Evolutionary conservation across 352 stramenopile genomes (phyloP), one percentile per base, ranked within the genome.

Genomic region (Bremia lactucae): DNA sequence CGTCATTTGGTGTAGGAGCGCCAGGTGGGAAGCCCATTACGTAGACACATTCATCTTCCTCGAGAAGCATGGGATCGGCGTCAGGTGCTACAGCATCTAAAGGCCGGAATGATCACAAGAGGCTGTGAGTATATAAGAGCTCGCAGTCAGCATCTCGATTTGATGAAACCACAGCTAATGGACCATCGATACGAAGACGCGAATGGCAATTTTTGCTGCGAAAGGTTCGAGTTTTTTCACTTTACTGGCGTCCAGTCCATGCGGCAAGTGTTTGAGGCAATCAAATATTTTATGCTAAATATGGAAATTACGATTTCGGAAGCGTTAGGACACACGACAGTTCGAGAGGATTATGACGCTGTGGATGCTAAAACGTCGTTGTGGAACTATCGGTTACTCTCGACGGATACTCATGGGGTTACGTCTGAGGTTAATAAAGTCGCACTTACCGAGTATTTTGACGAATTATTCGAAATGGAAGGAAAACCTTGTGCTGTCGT

Each of bases 301-400:
- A 68, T 81, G 55, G 66, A 84, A 41, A 81, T 80, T 37, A 68
- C 46, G 3, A 68, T 84, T 14, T 73, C 66, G 2, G 67, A 77
- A 38, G 36, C 55, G 10, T 35, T 83, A 6, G 67, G 67, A 7
- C 46, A 79, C 29, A 55, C 69, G 6, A 78, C 67, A 18, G 31
- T 81, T 9, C 59, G 63, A 0, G 68, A 83, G 42, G 65, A 81
- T 39, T 62, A 73, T 23, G 62, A 75, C 19, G 56, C 25, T 9
- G 26, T 52, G n/a, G 43, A 49, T 7, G 54, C 63, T 8, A 52
- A 56, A 11, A 39, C 46, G 2, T 54, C 28, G 2, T 65, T 75
- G 6, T 68, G 42, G 25, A 65, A 73, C 29, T 58, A 74, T 25
- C 69, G 69, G 2, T 33, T 81, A 2, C n/a, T 75, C 5, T 73